Conservation (phyloP, 2,329 filamentous ascomycete genomes). For the Cytospora paraplurivora region DNA sequence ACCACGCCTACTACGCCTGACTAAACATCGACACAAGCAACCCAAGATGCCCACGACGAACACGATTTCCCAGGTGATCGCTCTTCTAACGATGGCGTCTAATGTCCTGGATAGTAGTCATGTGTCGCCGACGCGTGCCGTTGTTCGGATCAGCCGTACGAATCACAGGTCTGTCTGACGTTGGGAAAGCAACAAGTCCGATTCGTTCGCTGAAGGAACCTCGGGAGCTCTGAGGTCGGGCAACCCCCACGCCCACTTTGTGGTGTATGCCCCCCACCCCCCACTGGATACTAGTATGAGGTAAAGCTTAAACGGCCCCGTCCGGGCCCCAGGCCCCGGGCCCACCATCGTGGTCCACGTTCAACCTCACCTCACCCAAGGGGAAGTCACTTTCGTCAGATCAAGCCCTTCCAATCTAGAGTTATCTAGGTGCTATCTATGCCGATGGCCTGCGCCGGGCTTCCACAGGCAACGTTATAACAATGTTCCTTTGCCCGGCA, state of each 20-base stretch:
- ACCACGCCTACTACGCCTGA: not conserved
- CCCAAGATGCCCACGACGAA: not conserved
- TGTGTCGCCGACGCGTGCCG: slow-evolving; percentile 17
- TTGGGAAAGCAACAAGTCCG: slow-evolving; percentile 7
- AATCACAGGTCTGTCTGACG: slow-evolving; percentile 11
- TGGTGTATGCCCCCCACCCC: too few species aligned
- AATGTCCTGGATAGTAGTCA: slow-evolving; percentile 6
- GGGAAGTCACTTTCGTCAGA: not conserved
- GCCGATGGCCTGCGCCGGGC: not conserved
- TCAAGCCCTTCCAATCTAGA: not conserved
- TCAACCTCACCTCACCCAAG: not conserved
- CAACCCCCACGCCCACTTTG: too few species aligned
- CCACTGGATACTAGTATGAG: slow-evolving; percentile 1
- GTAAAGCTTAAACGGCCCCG: slow-evolving; percentile 1
- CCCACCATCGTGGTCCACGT: not conserved
- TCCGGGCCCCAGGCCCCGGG: not conserved
- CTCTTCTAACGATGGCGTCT: not conserved
- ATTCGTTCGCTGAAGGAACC: not conserved
- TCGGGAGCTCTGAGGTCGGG: too few species aligned
- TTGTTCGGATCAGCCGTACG: not conserved
- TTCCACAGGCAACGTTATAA: not conserved
- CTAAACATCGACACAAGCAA: not conserved
- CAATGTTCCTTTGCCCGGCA: not conserved
- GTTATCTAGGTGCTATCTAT: not conserved
- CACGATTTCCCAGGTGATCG: not conserved